Conservation (phyloP, 1,284 basidiomycete genomes). For the Marasmius fiardii region DNA sequence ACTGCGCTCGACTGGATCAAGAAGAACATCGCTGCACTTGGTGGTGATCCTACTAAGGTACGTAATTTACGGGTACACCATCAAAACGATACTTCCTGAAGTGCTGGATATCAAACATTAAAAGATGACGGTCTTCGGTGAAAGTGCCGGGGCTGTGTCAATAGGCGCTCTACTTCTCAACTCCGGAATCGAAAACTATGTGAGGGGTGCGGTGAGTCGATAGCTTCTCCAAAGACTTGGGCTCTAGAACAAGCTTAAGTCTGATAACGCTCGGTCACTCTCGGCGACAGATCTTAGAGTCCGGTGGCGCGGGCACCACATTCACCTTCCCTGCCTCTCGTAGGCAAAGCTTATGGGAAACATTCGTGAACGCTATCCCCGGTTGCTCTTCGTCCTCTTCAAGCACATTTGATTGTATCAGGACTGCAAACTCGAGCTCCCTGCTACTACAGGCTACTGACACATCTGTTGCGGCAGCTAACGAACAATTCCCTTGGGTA, state of each 20-base stretch:
- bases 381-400: not conserved
- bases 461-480: not conserved
- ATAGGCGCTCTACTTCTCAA: not conserved
- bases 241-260: no score
- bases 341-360: not conserved
- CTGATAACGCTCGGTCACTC: not conserved
- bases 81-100: no score
- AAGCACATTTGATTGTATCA: not conserved
- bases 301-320: not conserved
- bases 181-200: not conserved
- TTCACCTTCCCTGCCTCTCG: not conserved
- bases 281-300: not conserved
- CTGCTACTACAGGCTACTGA: not conserved
- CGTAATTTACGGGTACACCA: not conserved
- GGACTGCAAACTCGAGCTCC: not conserved
- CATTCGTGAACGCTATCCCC: not conserved
- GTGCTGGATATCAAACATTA: not conserved
- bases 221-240: no score
- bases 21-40: conserved; percentile 15
- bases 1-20: conserved; percentile 16
- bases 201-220: not conserved
- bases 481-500: not conserved
- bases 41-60: conserved; percentile 13
- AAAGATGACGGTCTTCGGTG: not conserved
- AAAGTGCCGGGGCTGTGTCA: not conserved